Evolutionary conservation across 2,329 filamentous ascomycete genomes (phyloP).

Genomic region (Juglanconis oblonga): DNA sequence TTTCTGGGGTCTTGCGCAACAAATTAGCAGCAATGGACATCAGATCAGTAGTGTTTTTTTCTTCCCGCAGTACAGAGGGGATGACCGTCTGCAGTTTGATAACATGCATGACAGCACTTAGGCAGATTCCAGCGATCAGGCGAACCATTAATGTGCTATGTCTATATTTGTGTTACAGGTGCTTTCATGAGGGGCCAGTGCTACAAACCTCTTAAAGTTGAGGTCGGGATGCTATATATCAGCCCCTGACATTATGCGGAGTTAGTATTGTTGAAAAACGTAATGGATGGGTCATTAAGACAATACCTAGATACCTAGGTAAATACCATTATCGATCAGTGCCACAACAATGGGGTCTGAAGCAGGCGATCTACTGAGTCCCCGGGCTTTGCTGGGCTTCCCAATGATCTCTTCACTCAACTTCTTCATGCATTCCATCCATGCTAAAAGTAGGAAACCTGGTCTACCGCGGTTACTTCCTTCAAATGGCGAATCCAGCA

Average conservation of each 20-base stretch:
- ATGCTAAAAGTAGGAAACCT: background rate
- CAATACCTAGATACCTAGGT: background rate
- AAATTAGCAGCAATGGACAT: background rate
- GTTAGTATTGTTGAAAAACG: background rate
- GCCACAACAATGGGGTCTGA: background rate
- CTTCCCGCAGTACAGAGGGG: too few relatives aligned
- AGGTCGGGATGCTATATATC: background rate
- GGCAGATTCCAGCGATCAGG: constrained; percentile 1
- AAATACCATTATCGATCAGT: background rate
- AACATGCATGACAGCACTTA: background rate
- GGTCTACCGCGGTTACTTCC: too few relatives aligned
- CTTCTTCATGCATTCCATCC: constrained; percentile 6
- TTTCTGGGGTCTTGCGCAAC: background rate
- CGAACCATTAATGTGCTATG: constrained; percentile 5
- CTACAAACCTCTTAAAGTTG: background rate
- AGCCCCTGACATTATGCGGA: background rate
- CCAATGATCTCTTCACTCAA: background rate
- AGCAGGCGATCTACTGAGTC: background rate
- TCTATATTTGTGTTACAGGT: background rate
- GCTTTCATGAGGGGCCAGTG: background rate
- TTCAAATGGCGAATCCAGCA: too few relatives aligned
- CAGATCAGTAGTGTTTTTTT: background rate
- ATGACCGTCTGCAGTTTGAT: background rate
- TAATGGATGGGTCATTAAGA: background rate
- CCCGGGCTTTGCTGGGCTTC: background rate